phyloP scores from a whole-genome alignment of 371 early-diverging fungal genomes.

The Aphelidium insulamus region DNA sequence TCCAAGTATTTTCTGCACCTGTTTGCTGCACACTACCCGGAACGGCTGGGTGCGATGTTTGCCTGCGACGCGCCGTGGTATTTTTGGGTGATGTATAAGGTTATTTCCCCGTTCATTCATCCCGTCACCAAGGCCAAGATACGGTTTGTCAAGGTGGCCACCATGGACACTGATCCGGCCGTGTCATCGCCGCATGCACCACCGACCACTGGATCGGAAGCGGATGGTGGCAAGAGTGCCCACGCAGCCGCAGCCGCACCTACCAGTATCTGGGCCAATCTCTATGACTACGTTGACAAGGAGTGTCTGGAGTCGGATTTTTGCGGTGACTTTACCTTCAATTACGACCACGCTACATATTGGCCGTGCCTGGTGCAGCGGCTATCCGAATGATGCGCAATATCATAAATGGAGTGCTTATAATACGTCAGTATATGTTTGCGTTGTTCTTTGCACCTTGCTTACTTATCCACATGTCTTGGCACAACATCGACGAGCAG shows the following conservation, averaged over 20 bases:
- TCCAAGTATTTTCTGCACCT: conserved; percentile 52
- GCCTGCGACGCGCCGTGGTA: conserved; percentile 62
- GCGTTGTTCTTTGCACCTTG: too few species aligned
- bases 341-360: conserved; percentile 28
- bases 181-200: conserved; percentile 7
- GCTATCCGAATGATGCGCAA: conserved; percentile 12
- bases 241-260: conserved; percentile 1
- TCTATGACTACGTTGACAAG: conserved; percentile 20
- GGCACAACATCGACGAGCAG: too few species aligned
- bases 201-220: too few species aligned
- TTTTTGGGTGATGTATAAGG: conserved; percentile 50
- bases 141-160: conserved; percentile 47
- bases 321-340: conserved; percentile 30
- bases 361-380: conserved; percentile 23
- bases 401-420: conserved; percentile 9
- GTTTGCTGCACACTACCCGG: conserved; percentile 66
- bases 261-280: conserved; percentile 14
- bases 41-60: conserved; percentile 36
- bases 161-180: conserved; percentile 1
- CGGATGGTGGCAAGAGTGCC: too few species aligned
- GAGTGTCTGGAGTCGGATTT: conserved; percentile 30
- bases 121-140: conserved; percentile 72
- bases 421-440: too few species aligned
- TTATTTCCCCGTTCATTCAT: conserved; percentile 70
- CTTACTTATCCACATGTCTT: too few species aligned